Evolutionary conservation across 345 rosid genomes (phyloP).

Genomic region (Passiflora organensis): DNA sequence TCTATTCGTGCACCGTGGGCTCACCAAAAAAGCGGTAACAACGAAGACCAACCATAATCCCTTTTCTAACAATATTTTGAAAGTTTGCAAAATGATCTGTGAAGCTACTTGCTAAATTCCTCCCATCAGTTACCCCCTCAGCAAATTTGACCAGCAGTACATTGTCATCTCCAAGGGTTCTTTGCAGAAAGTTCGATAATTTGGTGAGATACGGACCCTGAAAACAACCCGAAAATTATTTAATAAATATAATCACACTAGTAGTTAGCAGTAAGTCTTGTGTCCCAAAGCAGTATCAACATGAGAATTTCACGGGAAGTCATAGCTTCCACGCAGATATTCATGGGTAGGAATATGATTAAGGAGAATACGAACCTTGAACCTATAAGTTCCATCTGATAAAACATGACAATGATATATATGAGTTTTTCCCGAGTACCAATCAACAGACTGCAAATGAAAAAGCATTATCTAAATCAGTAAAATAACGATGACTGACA

Average conservation of each 20-base stretch:
- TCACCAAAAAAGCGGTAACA: slow-evolving; percentile 62
- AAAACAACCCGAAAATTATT: neutral
- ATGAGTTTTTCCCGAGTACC: slow-evolving; percentile 48
- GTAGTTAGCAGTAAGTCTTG: too few species aligned
- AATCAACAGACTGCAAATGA: slow-evolving; percentile 36
- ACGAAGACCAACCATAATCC: slow-evolving; percentile 56
- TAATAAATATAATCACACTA: too few species aligned
- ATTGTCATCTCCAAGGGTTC: slow-evolving; percentile 64
- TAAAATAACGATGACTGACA: too few species aligned
- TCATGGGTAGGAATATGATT: neutral
- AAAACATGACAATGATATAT: slow-evolving; percentile 53
- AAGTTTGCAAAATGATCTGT: slow-evolving; percentile 14
- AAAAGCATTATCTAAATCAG: neutral
- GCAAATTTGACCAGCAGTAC: slow-evolving; percentile 60
- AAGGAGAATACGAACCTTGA: slow-evolving; percentile 41
- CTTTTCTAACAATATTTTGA: slow-evolving; percentile 40
- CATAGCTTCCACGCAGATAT: neutral
- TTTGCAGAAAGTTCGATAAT: slow-evolving; percentile 52
- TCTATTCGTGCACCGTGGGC: slow-evolving; percentile 3
- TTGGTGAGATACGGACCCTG: slow-evolving; percentile 54
- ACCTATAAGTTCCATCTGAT: slow-evolving; percentile 33
- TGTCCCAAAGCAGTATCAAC: too few species aligned
- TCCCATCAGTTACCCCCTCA: slow-evolving; percentile 14
- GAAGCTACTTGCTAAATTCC: slow-evolving; percentile 1
- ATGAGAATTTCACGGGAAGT: too few species aligned